Percentiles rank a stretch among this genome's conserved stretches.
phyloP scores from a whole-genome alignment of 108 stramenopile species.

The Nitzschia putrida region DNA sequence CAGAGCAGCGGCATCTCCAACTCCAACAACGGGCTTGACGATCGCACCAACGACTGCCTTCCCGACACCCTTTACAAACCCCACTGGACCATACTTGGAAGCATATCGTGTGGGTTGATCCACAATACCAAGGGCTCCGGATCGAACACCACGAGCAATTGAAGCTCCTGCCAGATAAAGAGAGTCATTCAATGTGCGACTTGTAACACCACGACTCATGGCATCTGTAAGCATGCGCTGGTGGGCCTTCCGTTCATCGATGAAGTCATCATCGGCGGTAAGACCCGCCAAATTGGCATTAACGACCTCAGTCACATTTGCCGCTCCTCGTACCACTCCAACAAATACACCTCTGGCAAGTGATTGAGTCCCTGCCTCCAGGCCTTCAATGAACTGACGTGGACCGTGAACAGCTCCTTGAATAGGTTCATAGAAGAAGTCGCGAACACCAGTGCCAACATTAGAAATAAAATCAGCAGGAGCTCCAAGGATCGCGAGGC shows the following conservation, averaged over 20 bases:
- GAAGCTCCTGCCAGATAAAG: conserved; percentile 66
- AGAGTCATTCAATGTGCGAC: conserved; percentile 61
- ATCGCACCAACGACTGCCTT: conserved; percentile 74
- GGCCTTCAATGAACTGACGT: conserved; percentile 71
- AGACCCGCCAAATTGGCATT: conserved; percentile 71
- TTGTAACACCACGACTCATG: conserved; percentile 46
- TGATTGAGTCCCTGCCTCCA: conserved; percentile 72
- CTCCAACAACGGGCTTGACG: conserved; percentile 79
- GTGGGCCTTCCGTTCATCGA: conserved; percentile 72
- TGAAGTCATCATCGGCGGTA: conserved; percentile 79
- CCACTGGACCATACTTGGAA: conserved; percentile 71
- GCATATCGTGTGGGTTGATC: conserved; percentile 75
- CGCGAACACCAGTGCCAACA: conserved; percentile 77
- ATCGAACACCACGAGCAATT: conserved; percentile 61
- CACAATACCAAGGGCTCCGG: conserved; percentile 70
- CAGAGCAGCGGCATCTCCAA: conserved; percentile 79
- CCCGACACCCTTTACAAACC: conserved; percentile 75
- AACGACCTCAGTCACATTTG: conserved; percentile 75
- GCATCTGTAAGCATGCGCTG: conserved; percentile 70
- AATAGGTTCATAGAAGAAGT: conserved; percentile 87
- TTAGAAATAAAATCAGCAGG: conserved; percentile 86
- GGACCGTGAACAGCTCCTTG: conserved; percentile 74
- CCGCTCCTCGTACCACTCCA: conserved; percentile 73
- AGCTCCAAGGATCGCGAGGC: conserved; percentile 72
- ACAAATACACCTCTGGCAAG: conserved; percentile 81